A percentile compares a stretch with the other conserved stretches of the same genome.
Evolutionary conservation across 2,329 filamentous ascomycete genomes (phyloP).

Genomic region (Trichoderma harzianum): DNA sequence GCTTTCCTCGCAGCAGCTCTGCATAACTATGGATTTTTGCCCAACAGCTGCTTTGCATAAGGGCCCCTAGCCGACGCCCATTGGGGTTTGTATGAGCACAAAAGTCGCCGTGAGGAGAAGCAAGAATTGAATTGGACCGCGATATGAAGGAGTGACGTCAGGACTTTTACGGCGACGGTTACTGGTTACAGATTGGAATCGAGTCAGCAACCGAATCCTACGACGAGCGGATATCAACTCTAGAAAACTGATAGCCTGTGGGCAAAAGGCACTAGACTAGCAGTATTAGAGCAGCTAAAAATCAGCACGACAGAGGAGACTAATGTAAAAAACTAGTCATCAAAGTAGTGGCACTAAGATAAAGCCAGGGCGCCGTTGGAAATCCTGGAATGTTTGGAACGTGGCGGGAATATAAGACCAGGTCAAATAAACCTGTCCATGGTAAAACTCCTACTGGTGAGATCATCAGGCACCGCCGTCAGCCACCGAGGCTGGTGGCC

Average conservation of each 20-base stretch:
- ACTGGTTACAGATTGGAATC: neutral
- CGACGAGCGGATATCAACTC: neutral
- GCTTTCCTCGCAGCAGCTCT: conserved; percentile 7
- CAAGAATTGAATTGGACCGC: neutral
- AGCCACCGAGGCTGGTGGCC: neutral
- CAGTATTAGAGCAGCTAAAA: neutral
- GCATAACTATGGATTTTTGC: conserved; percentile 3
- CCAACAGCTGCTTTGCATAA: conserved; percentile 7
- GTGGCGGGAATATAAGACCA: neutral
- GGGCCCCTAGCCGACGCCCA: neutral
- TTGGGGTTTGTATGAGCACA: neutral
- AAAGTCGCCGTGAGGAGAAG: conserved; percentile 8
- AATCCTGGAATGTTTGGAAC: neutral
- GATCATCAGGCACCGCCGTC: neutral
- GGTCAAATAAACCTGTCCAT: neutral
- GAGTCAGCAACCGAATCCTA: neutral
- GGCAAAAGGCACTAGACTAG: neutral
- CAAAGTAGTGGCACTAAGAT: neutral
- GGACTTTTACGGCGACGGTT: neutral
- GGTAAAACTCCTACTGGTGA: neutral
- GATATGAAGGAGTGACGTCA: neutral
- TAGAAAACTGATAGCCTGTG: neutral
- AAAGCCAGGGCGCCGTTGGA: neutral
- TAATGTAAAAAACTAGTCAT: neutral
- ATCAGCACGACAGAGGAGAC: neutral